A percentile compares a stretch with the other conserved stretches of the same genome.
These are phyloP conservation scores for Neoboletus brunneissimus DNA, from an alignment of 768 basidiomycete genomes.

Conservation along the genomic window DNA sequence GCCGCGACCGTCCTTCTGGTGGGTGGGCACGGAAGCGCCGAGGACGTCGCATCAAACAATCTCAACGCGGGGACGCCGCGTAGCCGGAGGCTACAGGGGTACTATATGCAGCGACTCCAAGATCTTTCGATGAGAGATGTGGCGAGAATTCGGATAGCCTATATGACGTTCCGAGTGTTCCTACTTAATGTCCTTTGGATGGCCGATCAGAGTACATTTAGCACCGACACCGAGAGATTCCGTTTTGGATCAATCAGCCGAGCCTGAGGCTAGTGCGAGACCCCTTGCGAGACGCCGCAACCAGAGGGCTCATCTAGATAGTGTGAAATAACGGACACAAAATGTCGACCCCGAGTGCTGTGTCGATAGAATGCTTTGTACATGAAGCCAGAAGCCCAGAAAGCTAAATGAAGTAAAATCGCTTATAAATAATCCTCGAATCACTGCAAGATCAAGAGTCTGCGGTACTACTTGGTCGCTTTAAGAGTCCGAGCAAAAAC, in stretches of 20 bases:
- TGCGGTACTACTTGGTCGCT: background rate
- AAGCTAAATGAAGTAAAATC: background rate
- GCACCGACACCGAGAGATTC: background rate
- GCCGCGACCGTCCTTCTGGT: background rate
- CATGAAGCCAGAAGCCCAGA: background rate
- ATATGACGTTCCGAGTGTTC: background rate
- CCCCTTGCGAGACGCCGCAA: background rate
- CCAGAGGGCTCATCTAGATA: background rate
- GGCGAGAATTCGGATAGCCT: background rate
- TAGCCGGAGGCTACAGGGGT: background rate
- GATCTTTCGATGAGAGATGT: background rate
- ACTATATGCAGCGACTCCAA: constrained; percentile 3
- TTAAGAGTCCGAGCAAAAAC: background rate
- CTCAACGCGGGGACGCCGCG: background rate
- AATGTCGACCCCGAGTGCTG: background rate
- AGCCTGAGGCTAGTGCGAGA: background rate
- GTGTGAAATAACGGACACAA: background rate
- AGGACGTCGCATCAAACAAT: constrained; percentile 14
- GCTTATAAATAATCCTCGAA: background rate
- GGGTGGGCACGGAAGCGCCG: constrained; percentile 9
- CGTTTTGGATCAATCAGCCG: background rate
- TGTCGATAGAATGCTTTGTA: background rate
- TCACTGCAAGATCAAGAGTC: background rate
- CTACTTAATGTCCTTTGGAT: background rate
- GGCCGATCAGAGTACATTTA: background rate